Evolutionary conservation across 1,284 basidiomycete genomes (phyloP), one percentile per base, ranked within the genome.

Genomic region (Phaffia rhodozyma): DNA sequence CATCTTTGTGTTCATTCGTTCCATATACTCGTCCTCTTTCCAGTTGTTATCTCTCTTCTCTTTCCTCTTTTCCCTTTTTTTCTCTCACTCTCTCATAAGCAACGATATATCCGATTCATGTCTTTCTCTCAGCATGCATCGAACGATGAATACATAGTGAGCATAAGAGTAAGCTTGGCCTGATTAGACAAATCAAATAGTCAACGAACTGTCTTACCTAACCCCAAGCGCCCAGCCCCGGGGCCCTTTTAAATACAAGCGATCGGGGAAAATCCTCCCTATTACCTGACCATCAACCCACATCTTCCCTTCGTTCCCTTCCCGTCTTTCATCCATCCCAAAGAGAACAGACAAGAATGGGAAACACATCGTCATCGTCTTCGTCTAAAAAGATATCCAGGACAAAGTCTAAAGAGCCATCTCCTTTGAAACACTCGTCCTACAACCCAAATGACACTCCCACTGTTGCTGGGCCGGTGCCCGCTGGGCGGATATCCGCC

Each of bases 401-500:
- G 25, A 77, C 75, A n/a, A 71, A 74, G 67, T 76, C 75, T 55
- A 77, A 77, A 67, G 75, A 77, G 67, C 69, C 63, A 16, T 52
- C 57, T n/a, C 58, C 64, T 21, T 55, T 63, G 25, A 48, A 30
- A 43, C 38, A 43, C 13, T 43, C 38, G 13, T 43, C 38, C 43
- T 62, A 67, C 38, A 63, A 64, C 29, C 63, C 62, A 27, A 52
- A 66, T 65, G 58, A 61, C 27, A 60, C 54, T 16, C 53, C 65
- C 32, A 63, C 61, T 2, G 65, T 62, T 27, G 43, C 53, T 50
- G 55, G 54, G 38, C 52, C 56, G 38, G 66, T 65, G 59, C 43
- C 66, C 56, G 43, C 65, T 59, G 47, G 67, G 60, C 38, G 38
- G 13, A 13, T 65, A 32, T 65, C 68, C 29, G 53, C 66, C 27